Percentiles rank a stretch among this genome's conserved stretches.
These are phyloP conservation scores for Graphiopsis chlorocephala DNA, from an alignment of 2,329 filamentous ascomycete genomes.

Conservation along the genomic window DNA sequence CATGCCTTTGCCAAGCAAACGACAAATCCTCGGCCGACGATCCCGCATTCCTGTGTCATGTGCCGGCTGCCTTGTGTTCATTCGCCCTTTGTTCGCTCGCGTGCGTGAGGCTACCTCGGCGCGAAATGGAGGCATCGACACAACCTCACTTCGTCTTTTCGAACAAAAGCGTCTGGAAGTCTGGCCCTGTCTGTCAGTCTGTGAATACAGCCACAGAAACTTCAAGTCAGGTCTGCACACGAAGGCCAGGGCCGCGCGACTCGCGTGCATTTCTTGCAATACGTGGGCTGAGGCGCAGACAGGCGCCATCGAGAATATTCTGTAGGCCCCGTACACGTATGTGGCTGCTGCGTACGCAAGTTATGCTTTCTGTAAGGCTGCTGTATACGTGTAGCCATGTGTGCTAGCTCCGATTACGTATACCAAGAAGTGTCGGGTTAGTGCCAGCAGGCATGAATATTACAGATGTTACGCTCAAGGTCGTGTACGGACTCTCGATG, in stretches of 20 bases:
- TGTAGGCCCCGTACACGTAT: not conserved
- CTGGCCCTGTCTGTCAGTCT: not conserved
- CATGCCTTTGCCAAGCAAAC: not conserved
- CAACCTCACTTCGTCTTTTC: not conserved
- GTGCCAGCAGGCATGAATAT: too few species aligned
- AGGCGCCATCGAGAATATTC: not conserved
- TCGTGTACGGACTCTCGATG: not conserved
- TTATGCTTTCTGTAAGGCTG: not conserved
- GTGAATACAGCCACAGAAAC: not conserved
- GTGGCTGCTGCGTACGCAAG: not conserved
- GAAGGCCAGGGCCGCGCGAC: not conserved
- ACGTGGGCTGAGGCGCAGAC: constrained; percentile 2
- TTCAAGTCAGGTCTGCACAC: not conserved
- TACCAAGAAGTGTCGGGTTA: not conserved
- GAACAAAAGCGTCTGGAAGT: not conserved
- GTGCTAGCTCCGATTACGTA: not conserved
- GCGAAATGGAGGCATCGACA: not conserved
- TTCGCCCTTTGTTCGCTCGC: not conserved
- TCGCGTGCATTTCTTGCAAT: not conserved
- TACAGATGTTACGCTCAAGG: too few species aligned
- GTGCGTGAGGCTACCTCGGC: not conserved
- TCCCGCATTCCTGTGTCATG: constrained; percentile 8
- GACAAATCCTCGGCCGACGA: not conserved
- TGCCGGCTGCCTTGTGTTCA: not conserved
- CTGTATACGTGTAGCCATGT: not conserved